phyloP scores from a whole-genome alignment of 371 early-diverging fungal species.

The Mortierella sp. region DNA sequence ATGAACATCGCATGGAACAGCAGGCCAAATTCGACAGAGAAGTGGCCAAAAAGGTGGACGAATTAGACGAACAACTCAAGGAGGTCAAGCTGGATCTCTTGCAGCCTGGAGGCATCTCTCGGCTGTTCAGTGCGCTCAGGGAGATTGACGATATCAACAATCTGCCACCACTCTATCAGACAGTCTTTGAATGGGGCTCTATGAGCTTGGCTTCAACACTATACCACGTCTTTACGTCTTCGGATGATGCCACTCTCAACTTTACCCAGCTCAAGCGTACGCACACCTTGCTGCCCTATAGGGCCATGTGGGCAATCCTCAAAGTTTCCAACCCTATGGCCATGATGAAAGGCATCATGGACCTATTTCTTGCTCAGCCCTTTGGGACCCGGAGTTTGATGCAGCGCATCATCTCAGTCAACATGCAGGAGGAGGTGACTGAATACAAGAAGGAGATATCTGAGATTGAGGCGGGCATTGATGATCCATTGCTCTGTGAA shows the following conservation, averaged over 20 bases:
- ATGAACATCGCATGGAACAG: conserved; percentile 59
- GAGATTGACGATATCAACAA: conserved; percentile 55
- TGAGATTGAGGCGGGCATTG: conserved; percentile 58
- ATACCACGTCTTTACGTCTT: conserved; percentile 68
- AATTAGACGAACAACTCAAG: conserved; percentile 61
- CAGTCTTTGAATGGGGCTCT: conserved; percentile 72
- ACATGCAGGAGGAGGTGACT: conserved; percentile 63
- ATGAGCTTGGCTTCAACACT: conserved; percentile 74
- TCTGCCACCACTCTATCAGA: conserved; percentile 62
- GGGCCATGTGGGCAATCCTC: conserved; percentile 64
- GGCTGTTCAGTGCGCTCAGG: conserved; percentile 53
- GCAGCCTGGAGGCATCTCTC: conserved; percentile 57
- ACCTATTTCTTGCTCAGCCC: conserved; percentile 74
- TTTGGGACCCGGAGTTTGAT: conserved; percentile 70
- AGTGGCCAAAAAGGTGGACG: conserved; percentile 63
- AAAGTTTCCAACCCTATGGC: conserved; percentile 71
- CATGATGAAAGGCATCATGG: conserved; percentile 71
- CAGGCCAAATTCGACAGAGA: conserved; percentile 59
- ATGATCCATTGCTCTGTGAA: conserved; percentile 61
- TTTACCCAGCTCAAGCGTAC: conserved; percentile 66
- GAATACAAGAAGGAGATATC: conserved; percentile 63
- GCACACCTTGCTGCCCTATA: conserved; percentile 68
- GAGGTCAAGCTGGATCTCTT: conserved; percentile 65
- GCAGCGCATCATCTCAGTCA: conserved; percentile 69
- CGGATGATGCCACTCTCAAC: conserved; percentile 67